phyloP scores from a whole-genome alignment of 2,329 filamentous ascomycete species.

The Dendryphion nanum region DNA sequence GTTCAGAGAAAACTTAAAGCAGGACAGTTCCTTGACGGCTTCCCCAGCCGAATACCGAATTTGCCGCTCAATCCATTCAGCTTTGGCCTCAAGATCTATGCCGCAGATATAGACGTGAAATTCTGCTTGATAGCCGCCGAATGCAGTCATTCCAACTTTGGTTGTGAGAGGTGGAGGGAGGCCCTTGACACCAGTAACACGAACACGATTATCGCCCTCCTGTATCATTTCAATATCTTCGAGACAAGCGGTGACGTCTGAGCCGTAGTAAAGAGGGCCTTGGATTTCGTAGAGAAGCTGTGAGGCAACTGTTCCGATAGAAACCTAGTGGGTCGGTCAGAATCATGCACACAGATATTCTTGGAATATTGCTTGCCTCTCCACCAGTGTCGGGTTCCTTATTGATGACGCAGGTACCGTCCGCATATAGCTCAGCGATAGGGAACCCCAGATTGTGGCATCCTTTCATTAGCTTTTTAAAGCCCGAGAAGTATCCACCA shows the following conservation, averaged over 20 bases:
- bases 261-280: slow-evolving; percentile 48
- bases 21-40: slow-evolving; percentile 29
- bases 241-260: slow-evolving; percentile 53
- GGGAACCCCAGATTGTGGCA: slow-evolving; percentile 42
- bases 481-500: slow-evolving; percentile 54
- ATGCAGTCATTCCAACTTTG: slow-evolving; percentile 46
- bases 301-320: slow-evolving; percentile 49
- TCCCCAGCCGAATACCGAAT: slow-evolving; percentile 33
- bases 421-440: slow-evolving; percentile 45
- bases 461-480: slow-evolving; percentile 33
- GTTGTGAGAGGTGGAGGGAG: slow-evolving; percentile 40
- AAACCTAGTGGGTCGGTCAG: no score
- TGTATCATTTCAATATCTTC: slow-evolving; percentile 51
- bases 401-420: slow-evolving; percentile 45
- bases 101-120: slow-evolving; percentile 43
- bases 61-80: slow-evolving; percentile 38
- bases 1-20: slow-evolving; percentile 32
- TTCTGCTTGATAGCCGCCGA: slow-evolving; percentile 46
- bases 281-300: slow-evolving; percentile 40
- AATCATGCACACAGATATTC: slow-evolving; percentile 5
- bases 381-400: slow-evolving; percentile 36
- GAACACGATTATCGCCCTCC: slow-evolving; percentile 47
- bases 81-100: slow-evolving; percentile 44
- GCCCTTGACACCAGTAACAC: slow-evolving; percentile 44
- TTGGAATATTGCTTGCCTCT: no score